phyloP scores from a whole-genome alignment of 257 asterid species.

The Jacaranda copaia region DNA sequence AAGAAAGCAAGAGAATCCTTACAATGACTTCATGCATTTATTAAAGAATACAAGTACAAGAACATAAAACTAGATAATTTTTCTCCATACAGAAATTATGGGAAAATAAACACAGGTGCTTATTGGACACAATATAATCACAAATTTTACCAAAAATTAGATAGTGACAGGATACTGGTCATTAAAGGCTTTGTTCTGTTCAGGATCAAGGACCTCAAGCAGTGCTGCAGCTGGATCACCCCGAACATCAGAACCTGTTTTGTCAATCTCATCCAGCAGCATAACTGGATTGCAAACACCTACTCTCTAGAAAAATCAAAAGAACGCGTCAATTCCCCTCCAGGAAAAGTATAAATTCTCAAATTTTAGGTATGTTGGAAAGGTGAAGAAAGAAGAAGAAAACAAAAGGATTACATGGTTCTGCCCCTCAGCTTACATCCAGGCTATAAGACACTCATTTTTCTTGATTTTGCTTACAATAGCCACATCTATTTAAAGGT shows the following conservation, averaged over 20 bases:
- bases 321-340: constrained; percentile 30
- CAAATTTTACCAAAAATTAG: constrained; percentile 24
- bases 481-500: no score
- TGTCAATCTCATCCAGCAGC: constrained; percentile 99
- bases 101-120: constrained; percentile 26
- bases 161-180: constrained; percentile 90
- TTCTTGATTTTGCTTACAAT: no score
- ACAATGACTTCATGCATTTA: constrained; percentile 9
- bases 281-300: constrained; percentile 97
- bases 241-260: constrained; percentile 97
- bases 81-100: no score
- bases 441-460: no score
- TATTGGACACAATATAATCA: constrained; percentile 21
- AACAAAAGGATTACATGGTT: no score
- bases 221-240: constrained; percentile 99
- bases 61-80: no score
- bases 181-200: constrained; percentile 90
- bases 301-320: constrained; percentile 69
- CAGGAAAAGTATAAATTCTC: background rate
- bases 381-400: no score
- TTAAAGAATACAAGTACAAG: background rate
- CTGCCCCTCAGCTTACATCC: no score
- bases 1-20: background rate
- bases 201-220: constrained; percentile 99
- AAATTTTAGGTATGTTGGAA: no score